Evolutionary conservation across 495 filamentous ascomycete species (phyloP), one percentile per base, ranked within the genome.

Genomic region (Xylaria palmicola): DNA sequence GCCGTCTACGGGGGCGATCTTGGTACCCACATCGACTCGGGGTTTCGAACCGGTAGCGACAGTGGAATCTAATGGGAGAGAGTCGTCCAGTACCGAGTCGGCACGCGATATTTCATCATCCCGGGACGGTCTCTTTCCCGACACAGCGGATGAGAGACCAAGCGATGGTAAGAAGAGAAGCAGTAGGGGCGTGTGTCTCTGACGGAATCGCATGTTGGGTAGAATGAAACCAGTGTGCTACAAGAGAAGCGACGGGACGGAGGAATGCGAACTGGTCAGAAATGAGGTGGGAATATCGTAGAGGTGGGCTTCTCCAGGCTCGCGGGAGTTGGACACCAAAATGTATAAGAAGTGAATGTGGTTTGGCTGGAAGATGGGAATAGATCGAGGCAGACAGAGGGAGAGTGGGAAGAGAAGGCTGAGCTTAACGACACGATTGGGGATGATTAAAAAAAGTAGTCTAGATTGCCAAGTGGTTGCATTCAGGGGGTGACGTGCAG

Each of bases 1-100:
- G 34, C 94, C 95, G 72, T 98, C 94, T 6, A 98, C 89, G 1
- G 95, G 94, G 63, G 91, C 91, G 79, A 94, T 87, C 76, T 90
- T 91, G 60, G 90, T 92, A 49, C 90, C 90, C 63, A 79, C 61
- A 5, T 76, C 78, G 52, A 73, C 72, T 7, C 58, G 58, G 29
- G 58, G 15, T 37, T 77, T 76, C 50, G 65, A 62, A 63, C 74
- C 72, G 20, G 62, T 37, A 15, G 67, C 39, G 41, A 69, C 48
- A 41, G 58, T 55, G 26, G 69, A 67, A 56, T 70, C 74, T n/a
- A 73, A 58, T 12, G 72, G 51, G 20, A 26, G 55, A 51, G 63
- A 62, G 19, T 60, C 41, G 41, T 67, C 69, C 6, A 41, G 56
- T 3, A 51, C 6, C n/a, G 29, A 32, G 34, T 43, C 45, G 36